Conservation (phyloP, 148 eudicot species). For the Diospyros lotus region DNA sequence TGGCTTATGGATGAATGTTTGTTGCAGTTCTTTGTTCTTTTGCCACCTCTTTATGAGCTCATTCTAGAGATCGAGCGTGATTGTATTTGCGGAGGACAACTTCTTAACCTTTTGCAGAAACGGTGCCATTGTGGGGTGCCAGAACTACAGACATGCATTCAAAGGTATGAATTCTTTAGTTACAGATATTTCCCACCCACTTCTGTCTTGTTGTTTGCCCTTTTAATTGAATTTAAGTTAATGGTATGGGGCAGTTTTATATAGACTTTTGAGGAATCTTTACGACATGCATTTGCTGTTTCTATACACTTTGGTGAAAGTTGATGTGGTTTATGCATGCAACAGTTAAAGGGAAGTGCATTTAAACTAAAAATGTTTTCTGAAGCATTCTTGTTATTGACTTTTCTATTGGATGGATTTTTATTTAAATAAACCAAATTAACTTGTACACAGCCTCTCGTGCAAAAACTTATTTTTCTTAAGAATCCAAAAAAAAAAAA, state of each 20-base stretch:
- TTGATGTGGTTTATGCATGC: not conserved
- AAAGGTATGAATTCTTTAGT: slow-evolving; percentile 44
- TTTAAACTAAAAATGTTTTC: too few relatives aligned
- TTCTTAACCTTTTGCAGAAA: slow-evolving; percentile 82
- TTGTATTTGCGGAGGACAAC: slow-evolving; percentile 69
- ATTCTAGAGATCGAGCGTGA: slow-evolving; percentile 88
- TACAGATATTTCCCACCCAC: not conserved
- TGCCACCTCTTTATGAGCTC: slow-evolving; percentile 89
- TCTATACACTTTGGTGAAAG: not conserved
- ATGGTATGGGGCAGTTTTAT: not conserved
- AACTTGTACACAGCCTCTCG: too few relatives aligned
- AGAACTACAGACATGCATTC: slow-evolving; percentile 88
- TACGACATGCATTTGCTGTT: slow-evolving; percentile 1
- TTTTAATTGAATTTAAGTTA: not conserved
- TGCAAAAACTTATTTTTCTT: too few relatives aligned
- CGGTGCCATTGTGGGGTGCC: slow-evolving; percentile 99
- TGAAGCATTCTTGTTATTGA: too few relatives aligned
- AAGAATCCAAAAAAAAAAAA: too few relatives aligned
- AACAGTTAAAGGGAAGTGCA: too few relatives aligned
- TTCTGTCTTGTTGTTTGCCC: not conserved
- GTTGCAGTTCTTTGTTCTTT: slow-evolving; percentile 77
- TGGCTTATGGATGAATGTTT: slow-evolving; percentile 24
- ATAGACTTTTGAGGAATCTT: not conserved
- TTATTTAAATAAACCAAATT: too few relatives aligned
- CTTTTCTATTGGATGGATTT: too few relatives aligned